Conservation (phyloP, 129 eudicot species). For the Gnaphalium uliginosum region DNA sequence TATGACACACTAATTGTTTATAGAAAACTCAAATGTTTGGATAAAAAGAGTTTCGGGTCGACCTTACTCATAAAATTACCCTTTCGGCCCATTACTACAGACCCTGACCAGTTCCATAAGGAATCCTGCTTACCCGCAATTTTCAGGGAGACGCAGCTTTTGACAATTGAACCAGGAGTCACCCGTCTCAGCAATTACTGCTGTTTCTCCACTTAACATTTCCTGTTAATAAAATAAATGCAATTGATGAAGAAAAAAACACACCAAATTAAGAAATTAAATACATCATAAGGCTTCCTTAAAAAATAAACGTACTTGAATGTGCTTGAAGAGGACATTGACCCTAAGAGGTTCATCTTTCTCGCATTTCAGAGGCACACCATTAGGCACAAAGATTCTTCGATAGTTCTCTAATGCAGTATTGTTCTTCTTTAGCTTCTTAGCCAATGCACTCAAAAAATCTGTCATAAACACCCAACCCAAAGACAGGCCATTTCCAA, state of each 20-base stretch:
- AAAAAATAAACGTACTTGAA: conserved; percentile 53
- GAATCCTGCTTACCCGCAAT: conserved; percentile 59
- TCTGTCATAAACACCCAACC: conserved; percentile 94
- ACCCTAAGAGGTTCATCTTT: conserved; percentile 68
- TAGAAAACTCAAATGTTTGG: neutral
- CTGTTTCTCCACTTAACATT: conserved; percentile 64
- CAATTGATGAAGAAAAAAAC: conserved; percentile 6
- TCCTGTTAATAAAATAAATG: conserved; percentile 44
- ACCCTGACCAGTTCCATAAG: neutral
- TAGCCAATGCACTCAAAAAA: conserved; percentile 63
- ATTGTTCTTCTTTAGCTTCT: conserved; percentile 68
- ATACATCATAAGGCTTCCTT: neutral
- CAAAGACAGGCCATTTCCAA: conserved; percentile 76
- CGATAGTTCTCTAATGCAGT: conserved; percentile 74
- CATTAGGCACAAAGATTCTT: conserved; percentile 74
- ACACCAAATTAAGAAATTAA: neutral
- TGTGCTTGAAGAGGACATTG: conserved; percentile 83
- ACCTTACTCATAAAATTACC: neutral
- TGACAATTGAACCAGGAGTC: conserved; percentile 98
- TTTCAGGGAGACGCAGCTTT: conserved; percentile 78
- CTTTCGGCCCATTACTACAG: neutral
- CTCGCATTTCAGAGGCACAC: conserved; percentile 52
- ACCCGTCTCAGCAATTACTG: conserved; percentile 94
- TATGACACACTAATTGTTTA: neutral
- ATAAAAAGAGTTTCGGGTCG: neutral